Conservation (phyloP, 306 rosid species). For the Cucurbita moschata region DNA sequence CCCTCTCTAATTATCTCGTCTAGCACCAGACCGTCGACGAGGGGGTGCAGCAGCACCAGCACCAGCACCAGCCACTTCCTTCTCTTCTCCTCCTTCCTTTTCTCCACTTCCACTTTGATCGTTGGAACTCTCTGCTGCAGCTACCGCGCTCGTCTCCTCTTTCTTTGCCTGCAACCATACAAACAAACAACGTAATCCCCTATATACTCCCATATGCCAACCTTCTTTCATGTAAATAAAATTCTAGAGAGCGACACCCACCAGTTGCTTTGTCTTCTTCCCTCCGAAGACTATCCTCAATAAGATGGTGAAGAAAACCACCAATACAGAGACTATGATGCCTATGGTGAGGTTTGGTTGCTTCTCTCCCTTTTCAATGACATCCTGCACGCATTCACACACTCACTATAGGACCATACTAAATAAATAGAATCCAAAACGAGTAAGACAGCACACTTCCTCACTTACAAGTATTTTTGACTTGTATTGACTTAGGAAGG, state of each 20-base stretch:
- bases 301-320: slow-evolving; percentile 40
- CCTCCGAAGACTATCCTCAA: slow-evolving; percentile 63
- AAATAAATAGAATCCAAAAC: neutral
- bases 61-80: slow-evolving; percentile 16
- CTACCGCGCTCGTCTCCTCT: slow-evolving; percentile 19
- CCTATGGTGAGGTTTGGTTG: slow-evolving; percentile 77
- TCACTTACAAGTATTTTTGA: slow-evolving; percentile 41
- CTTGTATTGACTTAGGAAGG: slow-evolving; percentile 56
- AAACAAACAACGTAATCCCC: neutral
- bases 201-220: neutral
- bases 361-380: slow-evolving; percentile 66
- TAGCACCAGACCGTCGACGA: slow-evolving; percentile 39
- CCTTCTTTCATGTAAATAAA: neutral
- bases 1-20: slow-evolving; percentile 43
- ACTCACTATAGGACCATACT: slow-evolving; percentile 4
- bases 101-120: slow-evolving; percentile 22
- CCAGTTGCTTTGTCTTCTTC: slow-evolving; percentile 36
- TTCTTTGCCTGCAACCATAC: slow-evolving; percentile 20
- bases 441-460: neutral
- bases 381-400: slow-evolving; percentile 31
- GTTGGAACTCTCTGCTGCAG: slow-evolving; percentile 28
- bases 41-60: slow-evolving; percentile 42
- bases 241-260: neutral
- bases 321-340: slow-evolving; percentile 38
- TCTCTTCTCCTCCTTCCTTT: slow-evolving; percentile 37